phyloP scores from a whole-genome alignment of 257 asterid genomes.

The Ballota nigra region DNA sequence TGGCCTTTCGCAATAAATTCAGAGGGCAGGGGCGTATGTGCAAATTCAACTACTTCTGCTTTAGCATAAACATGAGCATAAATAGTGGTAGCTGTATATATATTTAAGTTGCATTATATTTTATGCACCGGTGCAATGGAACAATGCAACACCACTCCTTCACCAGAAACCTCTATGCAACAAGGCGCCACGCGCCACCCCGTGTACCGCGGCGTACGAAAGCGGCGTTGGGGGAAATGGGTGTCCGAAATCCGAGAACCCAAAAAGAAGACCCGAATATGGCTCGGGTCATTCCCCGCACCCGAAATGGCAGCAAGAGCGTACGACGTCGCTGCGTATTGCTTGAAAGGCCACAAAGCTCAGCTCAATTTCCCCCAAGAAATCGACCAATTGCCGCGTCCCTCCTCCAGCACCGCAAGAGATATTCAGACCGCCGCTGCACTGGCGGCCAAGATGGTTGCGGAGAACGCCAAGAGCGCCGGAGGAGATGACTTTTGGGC shows the following conservation, averaged over 20 bases:
- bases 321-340: constrained; percentile 63
- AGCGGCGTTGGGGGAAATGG: constrained; percentile 71
- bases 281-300: constrained; percentile 63
- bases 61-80: neutral
- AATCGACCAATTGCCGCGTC: constrained; percentile 41
- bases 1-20: neutral
- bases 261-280: constrained; percentile 51
- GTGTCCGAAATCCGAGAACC: constrained; percentile 74
- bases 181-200: constrained; percentile 41
- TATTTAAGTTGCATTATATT: constrained; percentile 3
- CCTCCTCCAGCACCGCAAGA: constrained; percentile 34
- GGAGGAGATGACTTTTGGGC: constrained; percentile 49
- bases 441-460: constrained; percentile 40
- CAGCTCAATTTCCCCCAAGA: constrained; percentile 53
- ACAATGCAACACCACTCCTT: constrained; percentile 25
- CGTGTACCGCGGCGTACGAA: constrained; percentile 56
- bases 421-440: constrained; percentile 70
- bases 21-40: constrained; percentile 13
- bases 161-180: neutral
- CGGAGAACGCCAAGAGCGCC: constrained; percentile 6
- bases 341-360: constrained; percentile 47
- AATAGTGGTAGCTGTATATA: neutral
- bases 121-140: constrained; percentile 26
- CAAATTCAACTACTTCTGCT: neutral
- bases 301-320: constrained; percentile 81